Evolutionary conservation across 1,284 basidiomycete genomes (phyloP), one percentile per base, ranked within the genome.

Genomic region (Ceratobasidium sp.): DNA sequence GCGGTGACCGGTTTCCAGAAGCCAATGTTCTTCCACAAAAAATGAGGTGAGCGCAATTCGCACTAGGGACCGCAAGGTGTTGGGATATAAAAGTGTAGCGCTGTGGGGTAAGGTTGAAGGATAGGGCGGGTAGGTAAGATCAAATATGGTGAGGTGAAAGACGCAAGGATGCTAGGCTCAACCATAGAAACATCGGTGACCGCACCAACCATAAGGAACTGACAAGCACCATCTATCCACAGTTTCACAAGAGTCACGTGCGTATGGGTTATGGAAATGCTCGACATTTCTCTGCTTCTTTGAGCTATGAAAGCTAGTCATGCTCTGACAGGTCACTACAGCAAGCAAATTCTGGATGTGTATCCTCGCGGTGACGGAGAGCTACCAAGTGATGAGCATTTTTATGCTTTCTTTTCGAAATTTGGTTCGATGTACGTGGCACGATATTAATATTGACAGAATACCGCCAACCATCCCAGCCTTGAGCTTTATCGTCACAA

Each of bases 381-480:
- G 31, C 31, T 61, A n/a, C 69, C 69, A 20, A 37, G 39, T 31
- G 31, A 45, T 7, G 56, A 58, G n/a, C 56, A 73, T 28, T 73
- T 73, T 51, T 28, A 60, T 11, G 58, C 69, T 0, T 73, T 73
- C 45, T 73, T 73, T 31, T 61, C 69, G 11, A 60, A 58, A 31
- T 73, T 73, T 51, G 69, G 69, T 3, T 31, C 42, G 20, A 63
- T 73, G 69, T 73, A 73, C 20, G 45, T 37, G 15, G 20, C 49
- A 51, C 10, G 8, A n/a, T 23, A n/a, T 7, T n/a, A 51, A 23
- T n/a, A 51, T 10, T 23, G 10, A n/a, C 49, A 23, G 4, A 10
- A 4, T 20, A 7, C 65, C 28, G 11, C 23, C n/a, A 26, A 20
- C 15, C 5, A 11, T 35, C 26, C n/a, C 37, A 73, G 69, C 17